These are phyloP conservation scores for Trematosphaeria pertusa DNA, from an alignment of 2,329 filamentous ascomycete genomes.

Conservation along the genomic window DNA sequence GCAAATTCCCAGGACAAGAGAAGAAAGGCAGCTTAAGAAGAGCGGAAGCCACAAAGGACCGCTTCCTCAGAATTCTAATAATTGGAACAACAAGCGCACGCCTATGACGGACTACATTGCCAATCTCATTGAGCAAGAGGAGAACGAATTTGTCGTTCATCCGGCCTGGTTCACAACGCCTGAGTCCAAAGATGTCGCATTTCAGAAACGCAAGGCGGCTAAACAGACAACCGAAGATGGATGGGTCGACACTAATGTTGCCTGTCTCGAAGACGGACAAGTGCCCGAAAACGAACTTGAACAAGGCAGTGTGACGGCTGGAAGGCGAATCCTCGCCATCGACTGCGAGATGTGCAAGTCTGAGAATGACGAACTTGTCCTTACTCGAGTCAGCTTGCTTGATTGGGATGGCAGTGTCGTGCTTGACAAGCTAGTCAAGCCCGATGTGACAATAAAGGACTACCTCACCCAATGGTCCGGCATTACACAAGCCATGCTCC, in stretches of 20 bases:
- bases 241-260: conserved; percentile 82
- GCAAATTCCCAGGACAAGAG: conserved; percentile 71
- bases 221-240: conserved; percentile 64
- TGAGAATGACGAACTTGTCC: conserved; percentile 76
- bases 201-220: conserved; percentile 59
- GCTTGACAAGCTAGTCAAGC: conserved; percentile 91
- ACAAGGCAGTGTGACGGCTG: conserved; percentile 82
- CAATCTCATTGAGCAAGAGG: conserved; percentile 73
- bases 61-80: conserved; percentile 67
- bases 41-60: conserved; percentile 52
- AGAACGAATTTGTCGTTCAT: conserved; percentile 86
- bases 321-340: conserved; percentile 78
- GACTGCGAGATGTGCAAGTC: conserved; percentile 99
- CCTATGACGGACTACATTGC: conserved; percentile 82
- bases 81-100: conserved; percentile 77
- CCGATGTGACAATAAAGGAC: conserved; percentile 83
- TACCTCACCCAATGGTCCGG: conserved; percentile 91
- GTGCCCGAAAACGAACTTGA: conserved; percentile 75
- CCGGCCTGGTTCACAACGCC: conserved; percentile 72
- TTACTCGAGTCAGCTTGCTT: conserved; percentile 88
- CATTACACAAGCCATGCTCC: conserved; percentile 86
- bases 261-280: conserved; percentile 69
- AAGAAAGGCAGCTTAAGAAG: conserved; percentile 67
- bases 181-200: conserved; percentile 61
- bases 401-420: conserved; percentile 83